Percentiles rank a stretch among this genome's conserved stretches.
Evolutionary conservation across 441 rosid species (phyloP).

Genomic region (Adansonia grandidieri): DNA sequence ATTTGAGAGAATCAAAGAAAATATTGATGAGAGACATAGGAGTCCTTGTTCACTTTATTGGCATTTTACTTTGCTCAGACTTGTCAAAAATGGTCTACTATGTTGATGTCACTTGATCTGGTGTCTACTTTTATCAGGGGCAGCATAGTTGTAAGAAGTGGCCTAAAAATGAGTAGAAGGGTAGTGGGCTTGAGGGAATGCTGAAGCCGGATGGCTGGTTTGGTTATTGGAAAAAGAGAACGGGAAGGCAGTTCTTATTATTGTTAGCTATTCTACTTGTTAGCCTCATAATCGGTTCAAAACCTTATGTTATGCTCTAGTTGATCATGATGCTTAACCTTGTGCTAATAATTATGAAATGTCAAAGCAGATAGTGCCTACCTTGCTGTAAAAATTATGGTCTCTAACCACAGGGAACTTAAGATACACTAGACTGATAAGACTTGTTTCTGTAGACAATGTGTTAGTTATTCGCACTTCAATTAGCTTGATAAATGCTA

Average conservation of each 20-base stretch:
- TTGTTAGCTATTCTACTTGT: neutral
- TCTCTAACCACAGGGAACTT: neutral
- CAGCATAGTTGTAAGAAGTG: neutral
- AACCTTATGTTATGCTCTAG: neutral
- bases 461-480: neutral
- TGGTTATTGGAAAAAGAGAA: neutral
- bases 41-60: neutral
- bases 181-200: neutral
- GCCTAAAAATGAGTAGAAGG: neutral
- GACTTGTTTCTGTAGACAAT: neutral
- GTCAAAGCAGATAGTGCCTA: neutral
- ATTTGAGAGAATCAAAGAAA: neutral
- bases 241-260: neutral
- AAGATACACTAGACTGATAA: neutral
- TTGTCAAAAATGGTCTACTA: neutral
- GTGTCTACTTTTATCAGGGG: neutral
- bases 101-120: neutral
- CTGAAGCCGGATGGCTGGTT: neutral
- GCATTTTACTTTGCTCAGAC: neutral
- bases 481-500: neutral
- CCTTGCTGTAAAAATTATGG: neutral
- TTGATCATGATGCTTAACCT: neutral
- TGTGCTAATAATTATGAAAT: neutral
- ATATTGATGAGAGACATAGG: slow-evolving; percentile 1
- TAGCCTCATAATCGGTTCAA: neutral